Percentiles rank a stretch among this genome's conserved stretches.
phyloP scores from a whole-genome alignment of 768 basidiomycete genomes.

The Podaxis carcinomalis region DNA sequence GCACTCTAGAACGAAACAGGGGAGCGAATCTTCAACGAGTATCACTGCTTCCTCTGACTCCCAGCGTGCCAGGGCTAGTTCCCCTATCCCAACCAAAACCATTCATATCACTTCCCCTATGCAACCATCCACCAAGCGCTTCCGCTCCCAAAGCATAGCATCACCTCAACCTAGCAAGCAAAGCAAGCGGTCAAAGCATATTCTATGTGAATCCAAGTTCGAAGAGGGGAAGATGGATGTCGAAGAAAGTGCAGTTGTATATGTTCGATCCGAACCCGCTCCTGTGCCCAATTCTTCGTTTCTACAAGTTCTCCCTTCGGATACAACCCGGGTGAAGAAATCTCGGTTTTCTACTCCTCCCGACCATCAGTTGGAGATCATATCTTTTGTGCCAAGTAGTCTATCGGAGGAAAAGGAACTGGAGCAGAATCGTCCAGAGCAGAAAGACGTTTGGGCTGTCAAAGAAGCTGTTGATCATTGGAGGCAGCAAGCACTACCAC shows the following conservation, averaged over 20 bases:
- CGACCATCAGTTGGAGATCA: constrained; percentile 19
- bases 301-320: constrained; percentile 14
- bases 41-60: background rate
- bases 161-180: background rate
- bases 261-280: background rate
- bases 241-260: constrained; percentile 1
- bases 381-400: constrained; percentile 53
- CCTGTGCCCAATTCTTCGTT: background rate
- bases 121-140: constrained; percentile 7
- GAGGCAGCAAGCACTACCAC: constrained; percentile 29
- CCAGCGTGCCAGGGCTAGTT: background rate
- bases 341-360: constrained; percentile 32
- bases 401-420: constrained; percentile 66
- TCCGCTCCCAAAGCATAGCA: constrained; percentile 7
- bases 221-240: constrained; percentile 4
- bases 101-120: background rate
- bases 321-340: constrained; percentile 27
- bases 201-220: background rate
- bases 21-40: background rate
- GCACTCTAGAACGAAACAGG: background rate
- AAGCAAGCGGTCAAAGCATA: background rate
- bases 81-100: background rate
- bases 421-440: constrained; percentile 22
- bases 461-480: constrained; percentile 39
- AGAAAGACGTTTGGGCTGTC: constrained; percentile 15